Percentiles rank a stretch among this genome's conserved stretches.
Conservation (phyloP, 1,284 basidiomycete genomes). For the Ganoderma multipileum region DNA sequence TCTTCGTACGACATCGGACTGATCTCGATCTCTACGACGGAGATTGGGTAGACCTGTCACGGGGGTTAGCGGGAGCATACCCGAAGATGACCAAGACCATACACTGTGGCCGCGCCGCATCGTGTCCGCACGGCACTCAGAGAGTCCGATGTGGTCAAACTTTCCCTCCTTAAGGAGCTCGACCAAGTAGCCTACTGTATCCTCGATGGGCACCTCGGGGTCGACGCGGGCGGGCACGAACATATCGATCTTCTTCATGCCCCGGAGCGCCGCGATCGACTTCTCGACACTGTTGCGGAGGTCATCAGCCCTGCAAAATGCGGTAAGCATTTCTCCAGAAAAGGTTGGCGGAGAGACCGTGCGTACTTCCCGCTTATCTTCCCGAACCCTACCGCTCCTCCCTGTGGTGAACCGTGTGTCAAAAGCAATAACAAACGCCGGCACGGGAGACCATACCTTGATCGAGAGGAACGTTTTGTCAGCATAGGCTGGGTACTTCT, state of each 20-base stretch:
- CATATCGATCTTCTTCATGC: slow-evolving; percentile 53
- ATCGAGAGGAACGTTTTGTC: slow-evolving; percentile 57
- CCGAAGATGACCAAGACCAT: not conserved
- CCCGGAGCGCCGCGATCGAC: slow-evolving; percentile 47
- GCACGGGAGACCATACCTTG: slow-evolving; percentile 37
- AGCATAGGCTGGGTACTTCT: slow-evolving; percentile 59
- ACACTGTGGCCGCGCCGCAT: slow-evolving; percentile 47
- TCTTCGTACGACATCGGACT: slow-evolving; percentile 57
- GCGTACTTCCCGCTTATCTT: not conserved
- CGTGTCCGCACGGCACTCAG: slow-evolving; percentile 54
- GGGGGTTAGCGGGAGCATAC: not conserved
- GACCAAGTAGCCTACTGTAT: slow-evolving; percentile 37
- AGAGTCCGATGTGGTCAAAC: slow-evolving; percentile 54
- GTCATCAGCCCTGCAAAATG: not conserved
- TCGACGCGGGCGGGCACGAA: slow-evolving; percentile 49
- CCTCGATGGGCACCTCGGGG: slow-evolving; percentile 39
- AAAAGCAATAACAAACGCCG: not conserved
- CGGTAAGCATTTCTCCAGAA: not conserved
- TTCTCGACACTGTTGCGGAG: slow-evolving; percentile 37
- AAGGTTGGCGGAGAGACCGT: too few relatives aligned
- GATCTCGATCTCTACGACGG: slow-evolving; percentile 60
- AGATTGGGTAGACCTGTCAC: slow-evolving; percentile 48
- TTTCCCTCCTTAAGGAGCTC: slow-evolving; percentile 48
- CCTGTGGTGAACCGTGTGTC: not conserved
- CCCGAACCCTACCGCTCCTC: not conserved